Evolutionary conservation across 2,329 filamentous ascomycete species (phyloP).

Genomic region (Beauveria sp.): DNA sequence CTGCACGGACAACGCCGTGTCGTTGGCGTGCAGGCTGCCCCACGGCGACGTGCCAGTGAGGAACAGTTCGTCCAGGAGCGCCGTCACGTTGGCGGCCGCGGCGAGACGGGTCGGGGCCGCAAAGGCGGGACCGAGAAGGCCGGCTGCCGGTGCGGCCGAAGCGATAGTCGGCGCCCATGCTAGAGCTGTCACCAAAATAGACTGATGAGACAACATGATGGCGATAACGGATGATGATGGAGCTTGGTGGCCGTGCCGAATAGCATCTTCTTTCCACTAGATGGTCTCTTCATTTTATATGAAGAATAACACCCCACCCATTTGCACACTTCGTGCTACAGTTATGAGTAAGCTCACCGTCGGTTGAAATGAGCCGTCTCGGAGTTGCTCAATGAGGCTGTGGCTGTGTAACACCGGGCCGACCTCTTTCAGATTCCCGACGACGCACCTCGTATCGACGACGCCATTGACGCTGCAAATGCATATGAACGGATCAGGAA

Average conservation of each 20-base stretch:
- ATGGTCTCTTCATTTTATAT: neutral
- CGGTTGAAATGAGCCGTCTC: too few species aligned
- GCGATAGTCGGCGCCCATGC: neutral
- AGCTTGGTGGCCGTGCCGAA: neutral
- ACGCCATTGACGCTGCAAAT: neutral
- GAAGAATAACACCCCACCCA: neutral
- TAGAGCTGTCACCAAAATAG: neutral
- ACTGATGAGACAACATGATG: too few species aligned
- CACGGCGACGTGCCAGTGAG: conserved; percentile 1
- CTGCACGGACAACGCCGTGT: conserved; percentile 12
- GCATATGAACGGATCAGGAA: too few species aligned
- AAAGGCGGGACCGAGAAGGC: neutral
- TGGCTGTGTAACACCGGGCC: neutral
- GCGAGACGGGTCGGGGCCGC: neutral
- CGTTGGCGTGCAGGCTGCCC: conserved; percentile 9
- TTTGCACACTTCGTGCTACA: neutral
- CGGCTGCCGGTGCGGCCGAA: neutral
- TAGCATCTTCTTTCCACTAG: neutral
- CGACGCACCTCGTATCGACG: neutral
- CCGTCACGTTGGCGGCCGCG: neutral
- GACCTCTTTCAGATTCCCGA: too few species aligned
- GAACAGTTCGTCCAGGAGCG: conserved; percentile 3
- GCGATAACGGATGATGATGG: too few species aligned
- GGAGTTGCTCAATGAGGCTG: neutral
- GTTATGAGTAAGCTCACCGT: neutral